Evolutionary conservation across 805 yeast genomes (phyloP).

Genomic region (Schwanniomyces occidentalis): DNA sequence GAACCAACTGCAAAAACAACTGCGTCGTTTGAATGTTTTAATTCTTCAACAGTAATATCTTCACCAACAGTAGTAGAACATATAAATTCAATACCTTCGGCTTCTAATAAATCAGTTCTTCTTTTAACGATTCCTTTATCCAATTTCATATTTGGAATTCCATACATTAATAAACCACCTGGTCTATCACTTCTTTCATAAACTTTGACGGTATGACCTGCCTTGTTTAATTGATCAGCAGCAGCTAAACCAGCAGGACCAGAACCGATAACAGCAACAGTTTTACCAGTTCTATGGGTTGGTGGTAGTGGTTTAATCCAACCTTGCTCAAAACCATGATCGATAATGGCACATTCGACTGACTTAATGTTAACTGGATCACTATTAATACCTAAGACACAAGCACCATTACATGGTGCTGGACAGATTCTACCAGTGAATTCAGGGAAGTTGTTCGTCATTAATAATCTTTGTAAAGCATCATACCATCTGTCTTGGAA

Average conservation of each 20-base stretch:
- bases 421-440: slow-evolving; percentile 98
- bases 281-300: slow-evolving; percentile 74
- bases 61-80: slow-evolving; percentile 82
- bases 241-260: slow-evolving; percentile 97
- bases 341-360: slow-evolving; percentile 94
- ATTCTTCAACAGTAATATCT: slow-evolving; percentile 69
- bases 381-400: slow-evolving; percentile 86
- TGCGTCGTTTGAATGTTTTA: slow-evolving; percentile 70
- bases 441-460: slow-evolving; percentile 98
- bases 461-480: slow-evolving; percentile 85
- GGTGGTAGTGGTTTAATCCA: slow-evolving; percentile 93
- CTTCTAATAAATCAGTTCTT: slow-evolving; percentile 85
- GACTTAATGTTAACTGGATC: slow-evolving; percentile 97
- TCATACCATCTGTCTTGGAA: slow-evolving; percentile 94
- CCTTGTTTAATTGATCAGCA: slow-evolving; percentile 95
- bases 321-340: slow-evolving; percentile 93
- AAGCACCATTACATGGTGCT: slow-evolving; percentile 98
- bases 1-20: slow-evolving; percentile 92
- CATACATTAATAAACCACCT: slow-evolving; percentile 97
- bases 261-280: slow-evolving; percentile 87
- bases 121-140: slow-evolving; percentile 92
- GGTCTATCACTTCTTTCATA: slow-evolving; percentile 94
- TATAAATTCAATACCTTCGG: slow-evolving; percentile 83
- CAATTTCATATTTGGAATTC: slow-evolving; percentile 98
- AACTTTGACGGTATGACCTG: slow-evolving; percentile 90